Base-by-base conservation (phyloP, 2,329 filamentous ascomycete species). In the Ramularia collo-cygni region DNA sequence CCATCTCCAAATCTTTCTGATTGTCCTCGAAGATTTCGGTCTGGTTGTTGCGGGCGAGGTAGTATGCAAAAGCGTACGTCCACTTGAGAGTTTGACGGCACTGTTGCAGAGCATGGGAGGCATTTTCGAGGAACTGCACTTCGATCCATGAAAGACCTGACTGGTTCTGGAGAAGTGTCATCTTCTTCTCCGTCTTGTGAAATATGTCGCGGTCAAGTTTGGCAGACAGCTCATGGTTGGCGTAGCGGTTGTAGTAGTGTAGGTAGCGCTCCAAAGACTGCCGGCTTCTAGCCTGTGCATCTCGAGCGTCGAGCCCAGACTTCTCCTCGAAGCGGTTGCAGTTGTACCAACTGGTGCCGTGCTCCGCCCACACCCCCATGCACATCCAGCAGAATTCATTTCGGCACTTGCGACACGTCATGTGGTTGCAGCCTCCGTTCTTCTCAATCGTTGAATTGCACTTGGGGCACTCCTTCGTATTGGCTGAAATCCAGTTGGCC, bases 341-440 rank as follows among this genome's bases (percentile, higher is more conserved):
- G 64, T 95, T 98, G 71, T 98, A 98, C 92, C 92, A 98, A 66
- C 87, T 95, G 3, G 90, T 98, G 48, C 92, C 92, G 61, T 98
- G 92, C 65, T 98, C 92, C 1, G 88, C 93, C 92, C 92, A 98
- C 1, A 95, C 71, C 0, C 92, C 92, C 92, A 98, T 98, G 59
- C 92, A 98, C 85, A 98, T 96, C 92, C 92, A 98, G 68, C 92
- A 98, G 59, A 98, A 95, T 59, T 95, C 89, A 59, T 95, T 82
- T 58, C 88, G 87, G 69, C 89, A 95, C 64, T 95, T 95, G 41
- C 89, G 75, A 62, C 89, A 95, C 0, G 89, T 95, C 89, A 95
- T 95, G 64, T 95, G 89, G 67, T 95, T 95, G 69, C 89, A 95
- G 3, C 89, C 89, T 37, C 89, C 89, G 52, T 98, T 98, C 76